phyloP scores from a whole-genome alignment of 495 filamentous ascomycete genomes.

The Rhypophila decipiens region DNA sequence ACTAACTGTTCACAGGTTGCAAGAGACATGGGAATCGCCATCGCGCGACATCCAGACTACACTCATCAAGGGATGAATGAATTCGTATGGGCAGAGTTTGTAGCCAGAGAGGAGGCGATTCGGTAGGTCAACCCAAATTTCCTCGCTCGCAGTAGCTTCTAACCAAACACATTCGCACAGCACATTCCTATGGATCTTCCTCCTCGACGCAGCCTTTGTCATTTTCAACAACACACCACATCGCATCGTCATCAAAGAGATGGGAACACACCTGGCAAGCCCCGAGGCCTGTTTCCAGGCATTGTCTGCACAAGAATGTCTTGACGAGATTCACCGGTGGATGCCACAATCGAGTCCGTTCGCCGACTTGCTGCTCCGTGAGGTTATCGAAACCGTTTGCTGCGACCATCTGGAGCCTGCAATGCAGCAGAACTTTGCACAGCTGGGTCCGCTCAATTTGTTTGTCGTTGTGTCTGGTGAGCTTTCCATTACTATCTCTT shows the following conservation, averaged over 20 bases:
- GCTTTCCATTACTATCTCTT: background rate
- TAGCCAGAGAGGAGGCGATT: slow-evolving; percentile 22
- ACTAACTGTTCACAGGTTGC: slow-evolving; percentile 16
- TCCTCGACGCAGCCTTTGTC: slow-evolving; percentile 26
- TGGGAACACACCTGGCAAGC: slow-evolving; percentile 26
- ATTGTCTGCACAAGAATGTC: slow-evolving; percentile 14
- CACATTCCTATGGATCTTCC: slow-evolving; percentile 20
- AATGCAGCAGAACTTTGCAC: slow-evolving; percentile 8
- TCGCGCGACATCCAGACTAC: slow-evolving; percentile 21
- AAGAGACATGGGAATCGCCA: slow-evolving; percentile 21
- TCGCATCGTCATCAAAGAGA: slow-evolving; percentile 30
- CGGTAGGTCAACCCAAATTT: slow-evolving; percentile 8
- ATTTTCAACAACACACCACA: slow-evolving; percentile 30
- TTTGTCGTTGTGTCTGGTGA: slow-evolving; percentile 27
- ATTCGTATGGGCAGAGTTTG: slow-evolving; percentile 21
- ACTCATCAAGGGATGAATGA: slow-evolving; percentile 14
- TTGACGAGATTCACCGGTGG: slow-evolving; percentile 16
- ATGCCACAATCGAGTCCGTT: slow-evolving; percentile 19
- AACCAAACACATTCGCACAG: slow-evolving; percentile 7
- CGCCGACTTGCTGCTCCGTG: slow-evolving; percentile 18
- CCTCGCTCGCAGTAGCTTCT: background rate
- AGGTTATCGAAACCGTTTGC: slow-evolving; percentile 20
- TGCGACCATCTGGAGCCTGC: slow-evolving; percentile 9
- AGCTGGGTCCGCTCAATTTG: slow-evolving; percentile 23
- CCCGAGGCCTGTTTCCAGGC: slow-evolving; percentile 26